These are phyloP conservation scores for Nephelium lappaceum DNA, from an alignment of 345 rosid species.

Conservation along the genomic window DNA sequence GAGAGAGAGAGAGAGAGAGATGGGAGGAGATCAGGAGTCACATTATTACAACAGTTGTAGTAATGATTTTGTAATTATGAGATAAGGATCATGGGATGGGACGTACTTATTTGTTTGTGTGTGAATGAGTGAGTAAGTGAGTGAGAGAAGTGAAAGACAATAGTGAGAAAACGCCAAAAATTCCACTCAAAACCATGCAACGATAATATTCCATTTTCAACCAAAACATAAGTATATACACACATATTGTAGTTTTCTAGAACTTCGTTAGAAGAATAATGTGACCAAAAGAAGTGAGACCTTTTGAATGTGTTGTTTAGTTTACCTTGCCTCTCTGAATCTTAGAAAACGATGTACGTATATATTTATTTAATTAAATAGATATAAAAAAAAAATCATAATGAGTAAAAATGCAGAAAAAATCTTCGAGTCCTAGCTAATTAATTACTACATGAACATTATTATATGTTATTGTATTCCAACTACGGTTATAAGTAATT, in stretches of 20 bases:
- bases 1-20: background rate
- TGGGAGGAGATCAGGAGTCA: background rate
- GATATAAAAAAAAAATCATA: too few relatives aligned
- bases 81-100: constrained; percentile 6
- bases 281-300: constrained; percentile 27
- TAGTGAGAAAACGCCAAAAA: constrained; percentile 48
- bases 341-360: background rate
- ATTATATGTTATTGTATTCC: background rate
- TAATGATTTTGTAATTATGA: constrained; percentile 28
- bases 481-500: background rate
- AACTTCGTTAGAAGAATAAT: background rate
- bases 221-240: constrained; percentile 10
- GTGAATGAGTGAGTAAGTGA: background rate
- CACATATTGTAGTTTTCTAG: background rate
- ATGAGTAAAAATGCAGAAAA: too few relatives aligned
- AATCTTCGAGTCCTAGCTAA: too few relatives aligned
- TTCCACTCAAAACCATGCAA: constrained; percentile 50
- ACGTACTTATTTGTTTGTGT: constrained; percentile 18
- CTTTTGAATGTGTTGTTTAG: constrained; percentile 19
- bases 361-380: too few relatives aligned
- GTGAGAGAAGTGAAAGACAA: constrained; percentile 12
- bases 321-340: background rate
- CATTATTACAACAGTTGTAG: constrained; percentile 6
- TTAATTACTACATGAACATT: background rate
- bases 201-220: constrained; percentile 18